Percentiles rank a stretch among this genome's conserved stretches.
Conservation (phyloP, 768 basidiomycete species). For the Leccinum obscurum region DNA sequence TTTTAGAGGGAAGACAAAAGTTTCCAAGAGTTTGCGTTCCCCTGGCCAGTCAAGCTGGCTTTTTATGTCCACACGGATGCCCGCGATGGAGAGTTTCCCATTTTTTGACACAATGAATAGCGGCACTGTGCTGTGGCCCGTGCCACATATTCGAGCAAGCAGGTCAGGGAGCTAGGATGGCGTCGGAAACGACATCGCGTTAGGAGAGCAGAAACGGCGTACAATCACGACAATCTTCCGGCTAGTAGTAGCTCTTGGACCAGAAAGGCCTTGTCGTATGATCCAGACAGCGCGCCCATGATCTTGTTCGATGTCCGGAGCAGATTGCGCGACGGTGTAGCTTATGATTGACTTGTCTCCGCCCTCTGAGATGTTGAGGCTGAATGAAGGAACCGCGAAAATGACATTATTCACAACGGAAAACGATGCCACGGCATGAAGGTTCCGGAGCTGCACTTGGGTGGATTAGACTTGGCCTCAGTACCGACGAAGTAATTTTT, state of each 20-base stretch:
- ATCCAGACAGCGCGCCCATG: slow-evolving; percentile 56
- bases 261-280: slow-evolving; percentile 57
- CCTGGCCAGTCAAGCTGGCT: slow-evolving; percentile 28
- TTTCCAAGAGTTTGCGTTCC: slow-evolving; percentile 28
- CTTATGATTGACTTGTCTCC: slow-evolving; percentile 44
- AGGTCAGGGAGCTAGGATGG: slow-evolving; percentile 44
- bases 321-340: slow-evolving; percentile 53
- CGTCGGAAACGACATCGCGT: slow-evolving; percentile 4
- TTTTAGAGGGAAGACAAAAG: slow-evolving; percentile 31
- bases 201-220: slow-evolving; percentile 27
- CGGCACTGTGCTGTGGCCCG: slow-evolving; percentile 25
- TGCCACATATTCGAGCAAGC: slow-evolving; percentile 40
- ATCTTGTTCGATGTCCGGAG: slow-evolving; percentile 46
- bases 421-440: slow-evolving; percentile 68
- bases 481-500: slow-evolving; percentile 1
- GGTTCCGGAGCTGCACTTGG: slow-evolving; percentile 51
- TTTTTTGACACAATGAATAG: slow-evolving; percentile 36
- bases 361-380: slow-evolving; percentile 36
- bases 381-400: slow-evolving; percentile 62
- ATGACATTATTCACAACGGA: slow-evolving; percentile 65
- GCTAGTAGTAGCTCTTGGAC: slow-evolving; percentile 30
- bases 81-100: slow-evolving; percentile 36
- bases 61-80: slow-evolving; percentile 29
- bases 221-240: slow-evolving; percentile 48
- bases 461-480: slow-evolving; percentile 9